Percentiles rank a stretch among this genome's conserved stretches.
These are phyloP conservation scores for Xylariaceae sp. DNA, from an alignment of 2,329 filamentous ascomycete species.

Conservation along the genomic window DNA sequence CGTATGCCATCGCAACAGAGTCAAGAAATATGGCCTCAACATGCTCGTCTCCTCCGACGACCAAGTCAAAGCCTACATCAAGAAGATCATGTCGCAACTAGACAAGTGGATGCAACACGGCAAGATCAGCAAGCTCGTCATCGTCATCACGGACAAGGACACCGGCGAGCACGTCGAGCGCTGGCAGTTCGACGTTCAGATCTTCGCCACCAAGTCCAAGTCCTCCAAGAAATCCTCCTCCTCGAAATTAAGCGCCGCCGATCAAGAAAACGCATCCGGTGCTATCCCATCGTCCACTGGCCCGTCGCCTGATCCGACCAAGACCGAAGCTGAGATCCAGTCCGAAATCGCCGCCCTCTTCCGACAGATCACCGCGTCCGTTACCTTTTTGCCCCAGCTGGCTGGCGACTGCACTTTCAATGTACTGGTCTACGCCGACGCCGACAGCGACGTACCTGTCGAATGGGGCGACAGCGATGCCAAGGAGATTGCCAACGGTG, in stretches of 20 bases:
- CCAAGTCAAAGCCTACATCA: conserved; percentile 98
- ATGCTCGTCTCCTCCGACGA: conserved; percentile 97
- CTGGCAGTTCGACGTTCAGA: conserved; percentile 89
- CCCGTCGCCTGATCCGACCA: conserved; percentile 50
- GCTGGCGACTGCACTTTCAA: conserved; percentile 97
- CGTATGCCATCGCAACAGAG: conserved; percentile 40
- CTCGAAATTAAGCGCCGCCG: conserved; percentile 43
- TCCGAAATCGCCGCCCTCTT: conserved; percentile 95
- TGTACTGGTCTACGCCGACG: conserved; percentile 94
- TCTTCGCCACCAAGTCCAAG: conserved; percentile 15
- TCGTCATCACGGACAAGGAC: conserved; percentile 96
- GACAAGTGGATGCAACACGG: conserved; percentile 97
- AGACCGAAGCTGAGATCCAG: conserved; percentile 92
- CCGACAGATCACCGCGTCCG: conserved; percentile 94
- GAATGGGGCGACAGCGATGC: conserved; percentile 99
- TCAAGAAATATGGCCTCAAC: conserved; percentile 99
- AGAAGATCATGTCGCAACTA: conserved; percentile 97
- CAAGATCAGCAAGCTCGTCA: conserved; percentile 95
- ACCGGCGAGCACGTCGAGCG: conserved; percentile 93
- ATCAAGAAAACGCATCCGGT: conserved; percentile 63
- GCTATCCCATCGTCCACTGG: conserved; percentile 13
- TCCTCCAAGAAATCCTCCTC: conserved; percentile 40
- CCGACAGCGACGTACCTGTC: conserved; percentile 91
- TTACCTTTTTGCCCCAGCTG: conserved; percentile 93
- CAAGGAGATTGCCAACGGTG: conserved; percentile 90